Evolutionary conservation across 2,329 filamentous ascomycete species (phyloP).

Genomic region (Chaetomiaceae sp.): DNA sequence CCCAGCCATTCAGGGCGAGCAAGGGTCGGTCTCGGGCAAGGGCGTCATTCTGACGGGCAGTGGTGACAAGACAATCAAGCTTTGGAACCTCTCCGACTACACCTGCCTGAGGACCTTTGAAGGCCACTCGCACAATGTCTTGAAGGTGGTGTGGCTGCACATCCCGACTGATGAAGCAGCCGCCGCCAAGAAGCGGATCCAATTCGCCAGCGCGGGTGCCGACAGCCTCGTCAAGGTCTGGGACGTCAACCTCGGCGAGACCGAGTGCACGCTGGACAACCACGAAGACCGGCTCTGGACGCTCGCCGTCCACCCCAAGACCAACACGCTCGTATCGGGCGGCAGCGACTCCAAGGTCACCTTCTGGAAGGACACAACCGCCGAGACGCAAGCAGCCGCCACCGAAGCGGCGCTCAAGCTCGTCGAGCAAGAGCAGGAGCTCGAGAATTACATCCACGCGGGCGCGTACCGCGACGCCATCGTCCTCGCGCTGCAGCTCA

Average conservation of each 20-base stretch:
- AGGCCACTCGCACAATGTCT: conserved; percentile 89
- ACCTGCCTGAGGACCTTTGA: conserved; percentile 91
- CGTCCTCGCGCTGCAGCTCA: conserved; percentile 83
- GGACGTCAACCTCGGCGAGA: conserved; percentile 81
- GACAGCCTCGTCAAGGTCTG: conserved; percentile 96
- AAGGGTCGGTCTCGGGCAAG: conserved; percentile 67
- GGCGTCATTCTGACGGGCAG: conserved; percentile 85
- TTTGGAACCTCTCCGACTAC: conserved; percentile 92
- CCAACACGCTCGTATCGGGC: conserved; percentile 77
- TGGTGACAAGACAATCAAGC: conserved; percentile 91
- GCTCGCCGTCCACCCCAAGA: conserved; percentile 64
- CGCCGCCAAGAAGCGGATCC: conserved; percentile 55
- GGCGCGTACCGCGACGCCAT: conserved; percentile 92
- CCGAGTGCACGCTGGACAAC: conserved; percentile 88
- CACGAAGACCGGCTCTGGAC: conserved; percentile 96
- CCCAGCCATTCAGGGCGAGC: conserved; percentile 66
- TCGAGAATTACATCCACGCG: conserved; percentile 86
- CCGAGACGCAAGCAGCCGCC: conserved; percentile 68
- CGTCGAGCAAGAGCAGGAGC: conserved; percentile 84
- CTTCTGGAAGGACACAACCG: conserved; percentile 92
- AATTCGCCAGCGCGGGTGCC: conserved; percentile 81
- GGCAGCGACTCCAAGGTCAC: conserved; percentile 89
- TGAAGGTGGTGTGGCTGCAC: conserved; percentile 87
- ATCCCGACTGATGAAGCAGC: conserved; percentile 45
- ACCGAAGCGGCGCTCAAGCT: conserved; percentile 70